Conservation (phyloP, 768 basidiomycete genomes). For the Tephrocybe rancida region DNA sequence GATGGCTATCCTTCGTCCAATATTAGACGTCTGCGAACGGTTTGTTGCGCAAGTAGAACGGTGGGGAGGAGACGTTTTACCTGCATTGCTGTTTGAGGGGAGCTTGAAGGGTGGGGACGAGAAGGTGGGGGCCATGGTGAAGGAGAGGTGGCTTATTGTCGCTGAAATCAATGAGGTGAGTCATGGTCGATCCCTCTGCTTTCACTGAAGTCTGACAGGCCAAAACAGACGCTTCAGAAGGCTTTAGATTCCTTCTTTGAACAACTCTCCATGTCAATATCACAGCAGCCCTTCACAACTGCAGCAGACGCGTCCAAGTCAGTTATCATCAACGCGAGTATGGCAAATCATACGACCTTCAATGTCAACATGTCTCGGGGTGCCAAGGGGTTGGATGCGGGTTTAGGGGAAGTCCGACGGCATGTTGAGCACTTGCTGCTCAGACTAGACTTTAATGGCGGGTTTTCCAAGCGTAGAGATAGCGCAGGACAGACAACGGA, state of each 20-base stretch:
- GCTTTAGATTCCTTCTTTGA: slow-evolving; percentile 80
- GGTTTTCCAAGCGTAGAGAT: slow-evolving; percentile 56
- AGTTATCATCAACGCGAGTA: slow-evolving; percentile 58
- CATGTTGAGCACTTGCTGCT: slow-evolving; percentile 84
- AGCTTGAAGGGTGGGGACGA: slow-evolving; percentile 62
- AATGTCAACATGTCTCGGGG: slow-evolving; percentile 54
- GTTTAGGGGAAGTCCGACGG: slow-evolving; percentile 65
- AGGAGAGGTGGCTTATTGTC: slow-evolving; percentile 67
- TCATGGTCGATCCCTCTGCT: not conserved
- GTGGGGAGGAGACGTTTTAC: slow-evolving; percentile 91
- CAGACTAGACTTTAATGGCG: slow-evolving; percentile 84
- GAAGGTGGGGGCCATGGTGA: slow-evolving; percentile 71
- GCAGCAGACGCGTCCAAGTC: slow-evolving; percentile 76
- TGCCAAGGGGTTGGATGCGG: slow-evolving; percentile 54
- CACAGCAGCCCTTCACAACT: slow-evolving; percentile 67
- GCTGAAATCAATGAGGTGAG: slow-evolving; percentile 79
- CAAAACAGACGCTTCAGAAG: slow-evolving; percentile 59
- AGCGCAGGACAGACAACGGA: slow-evolving; percentile 23
- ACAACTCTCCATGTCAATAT: slow-evolving; percentile 73
- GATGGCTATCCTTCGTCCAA: slow-evolving; percentile 63
- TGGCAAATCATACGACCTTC: slow-evolving; percentile 54
- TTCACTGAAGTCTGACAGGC: not conserved
- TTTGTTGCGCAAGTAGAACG: slow-evolving; percentile 89
- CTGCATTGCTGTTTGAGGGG: slow-evolving; percentile 81
- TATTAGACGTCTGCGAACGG: slow-evolving; percentile 82